Evolutionary conservation across 495 filamentous ascomycete genomes (phyloP).

Genomic region (Penicillium riverlandense): DNA sequence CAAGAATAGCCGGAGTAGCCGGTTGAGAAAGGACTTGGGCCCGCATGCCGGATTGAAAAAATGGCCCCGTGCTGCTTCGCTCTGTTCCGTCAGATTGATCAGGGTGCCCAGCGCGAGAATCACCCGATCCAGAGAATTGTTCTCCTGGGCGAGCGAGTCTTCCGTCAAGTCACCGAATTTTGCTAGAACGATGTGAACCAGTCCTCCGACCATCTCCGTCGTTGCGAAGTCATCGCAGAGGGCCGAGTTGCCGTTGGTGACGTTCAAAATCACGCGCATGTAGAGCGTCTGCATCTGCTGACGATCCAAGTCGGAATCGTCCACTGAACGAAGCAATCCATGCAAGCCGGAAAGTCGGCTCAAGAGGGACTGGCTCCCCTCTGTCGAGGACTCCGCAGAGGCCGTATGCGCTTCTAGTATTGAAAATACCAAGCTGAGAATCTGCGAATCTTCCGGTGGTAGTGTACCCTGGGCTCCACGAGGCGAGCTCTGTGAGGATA

Average conservation of each 20-base stretch:
- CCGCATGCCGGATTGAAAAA: constrained; percentile 21
- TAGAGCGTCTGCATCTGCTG: constrained; percentile 23
- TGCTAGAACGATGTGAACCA: constrained; percentile 45
- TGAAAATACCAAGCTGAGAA: constrained; percentile 41
- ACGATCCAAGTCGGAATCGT: constrained; percentile 3
- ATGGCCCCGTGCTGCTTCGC: constrained; percentile 41
- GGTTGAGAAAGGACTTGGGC: constrained; percentile 26
- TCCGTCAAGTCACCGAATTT: constrained; percentile 31
- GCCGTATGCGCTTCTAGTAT: constrained; percentile 57
- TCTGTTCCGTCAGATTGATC: constrained; percentile 84
- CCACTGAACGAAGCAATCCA: constrained; percentile 15
- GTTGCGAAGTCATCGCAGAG: constrained; percentile 61
- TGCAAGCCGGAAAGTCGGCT: constrained; percentile 21
- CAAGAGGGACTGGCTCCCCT: constrained; percentile 18
- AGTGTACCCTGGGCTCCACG: not conserved
- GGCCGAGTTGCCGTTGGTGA: constrained; percentile 71
- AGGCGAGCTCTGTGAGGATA: constrained; percentile 10
- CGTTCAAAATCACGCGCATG: constrained; percentile 73
- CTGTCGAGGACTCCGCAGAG: constrained; percentile 12
- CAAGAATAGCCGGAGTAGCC: constrained; percentile 37
- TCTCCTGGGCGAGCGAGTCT: constrained; percentile 36
- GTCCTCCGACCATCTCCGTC: constrained; percentile 45
- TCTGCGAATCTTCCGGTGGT: constrained; percentile 6
- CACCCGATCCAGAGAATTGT: constrained; percentile 56
- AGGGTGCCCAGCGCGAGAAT: constrained; percentile 76